Base-by-base conservation (phyloP, 2,329 filamentous ascomycete genomes). In the Phaeosphaeria sp. region DNA sequence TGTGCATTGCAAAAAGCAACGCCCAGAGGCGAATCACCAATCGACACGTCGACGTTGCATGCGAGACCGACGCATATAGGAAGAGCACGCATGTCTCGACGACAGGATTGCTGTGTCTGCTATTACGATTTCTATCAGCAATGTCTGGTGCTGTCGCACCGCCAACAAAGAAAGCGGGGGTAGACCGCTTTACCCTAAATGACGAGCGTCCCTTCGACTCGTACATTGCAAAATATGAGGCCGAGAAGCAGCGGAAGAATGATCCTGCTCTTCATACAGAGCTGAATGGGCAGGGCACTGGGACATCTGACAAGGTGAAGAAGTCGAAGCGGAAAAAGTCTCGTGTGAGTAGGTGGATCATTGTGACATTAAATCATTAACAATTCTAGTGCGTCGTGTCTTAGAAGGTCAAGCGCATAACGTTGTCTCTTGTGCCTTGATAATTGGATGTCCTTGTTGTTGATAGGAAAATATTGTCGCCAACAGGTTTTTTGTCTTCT, bases 141-240 rank as follows among this genome's bases (percentile, higher is more conserved):
- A 58, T 58, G 55, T 50, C 55, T 15, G 55, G 55, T 47, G 42
- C 55, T 21, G 30, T 47, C 39, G 55, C 55, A 41, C 55, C 55
- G 33, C 10, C 7, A 17, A 58, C 42, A 36, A 49, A 50, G 41
- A 43, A 36, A n/a, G 46, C 46, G 21, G 41, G 39, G 46, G 20
- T 50, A 30, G 42, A 50, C 50, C 47, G 47, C 23, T 50, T 50
- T 39, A 46, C 22, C 6, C 25, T 46, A 42, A 20, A 51, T 7
- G 48, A 25, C 50, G 36, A 50, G 27, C 44, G 44, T 7, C 21
- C 46, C 5, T 49, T 51, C 27, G 50, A 50, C 33, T 41, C 33
- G 15, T 50, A 50, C 22, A 50, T 50, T 9, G 46, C 21, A 3
- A 44, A 50, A 11, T 46, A 50, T 15, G 51, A 44, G 50, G 23